Percentiles rank a stretch among this genome's conserved stretches.
These are phyloP conservation scores for Podila verticillata DNA, from an alignment of 192 early-diverging fungal genomes.

Conservation along the genomic window DNA sequence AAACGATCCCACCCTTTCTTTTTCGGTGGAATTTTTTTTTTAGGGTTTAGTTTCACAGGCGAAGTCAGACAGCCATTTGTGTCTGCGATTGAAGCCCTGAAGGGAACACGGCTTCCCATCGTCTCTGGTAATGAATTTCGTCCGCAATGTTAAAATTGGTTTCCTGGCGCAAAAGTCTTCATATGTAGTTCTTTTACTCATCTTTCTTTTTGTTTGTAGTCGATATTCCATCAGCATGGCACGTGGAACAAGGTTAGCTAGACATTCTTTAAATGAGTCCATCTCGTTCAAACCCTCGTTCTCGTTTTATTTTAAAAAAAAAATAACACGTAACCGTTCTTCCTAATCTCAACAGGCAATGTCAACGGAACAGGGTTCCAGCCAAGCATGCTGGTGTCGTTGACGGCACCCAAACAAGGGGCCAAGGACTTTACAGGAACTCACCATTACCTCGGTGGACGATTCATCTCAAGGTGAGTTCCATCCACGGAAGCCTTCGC, in stretches of 20 bases:
- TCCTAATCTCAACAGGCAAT: slow-evolving; percentile 49
- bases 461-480: slow-evolving; percentile 82
- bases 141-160: background rate
- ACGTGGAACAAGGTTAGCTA: slow-evolving; percentile 82
- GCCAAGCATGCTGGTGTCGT: slow-evolving; percentile 88
- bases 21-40: background rate
- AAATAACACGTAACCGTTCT: background rate
- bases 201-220: slow-evolving; percentile 80
- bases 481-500: background rate
- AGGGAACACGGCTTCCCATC: slow-evolving; percentile 29
- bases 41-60: slow-evolving; percentile 89
- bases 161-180: slow-evolving; percentile 4
- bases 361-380: slow-evolving; percentile 59
- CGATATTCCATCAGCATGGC: slow-evolving; percentile 96
- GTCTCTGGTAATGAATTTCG: slow-evolving; percentile 16
- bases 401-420: slow-evolving; percentile 92
- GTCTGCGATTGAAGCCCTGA: slow-evolving; percentile 63
- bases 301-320: background rate
- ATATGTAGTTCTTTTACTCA: no score
- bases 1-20: no score
- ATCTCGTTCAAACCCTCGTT: background rate
- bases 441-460: slow-evolving; percentile 86
- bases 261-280: background rate
- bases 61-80: slow-evolving; percentile 81
- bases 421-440: slow-evolving; percentile 75